Base-by-base conservation (phyloP, 768 basidiomycete species). In the Amanita jacksonii region DNA sequence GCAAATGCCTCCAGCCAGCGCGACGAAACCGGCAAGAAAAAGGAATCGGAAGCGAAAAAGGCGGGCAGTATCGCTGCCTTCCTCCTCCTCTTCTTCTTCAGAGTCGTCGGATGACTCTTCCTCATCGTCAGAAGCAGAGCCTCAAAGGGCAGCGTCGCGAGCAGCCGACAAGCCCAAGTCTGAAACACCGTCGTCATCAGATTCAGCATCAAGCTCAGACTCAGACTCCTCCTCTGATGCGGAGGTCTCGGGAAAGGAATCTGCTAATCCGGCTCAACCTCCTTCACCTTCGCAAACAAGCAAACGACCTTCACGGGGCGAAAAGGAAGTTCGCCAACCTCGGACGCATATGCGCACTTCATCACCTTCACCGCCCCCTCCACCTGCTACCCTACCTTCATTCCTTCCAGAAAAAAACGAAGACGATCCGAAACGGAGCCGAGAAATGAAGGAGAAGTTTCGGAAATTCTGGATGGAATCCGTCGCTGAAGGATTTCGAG, bases 391-490 rank as follows among this genome's bases (percentile, higher is more conserved):
- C 19, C 63, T 84, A 8, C 83, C 82, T 0, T 65, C 82, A 1
- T 84, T 87, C 53, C 54, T 82, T 9, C 66, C 76, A 3, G 49
- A 61, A 13, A n/a, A n/a, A n/a, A 50, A 51, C 13, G 40, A 55
- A 18, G 61, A 66, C 24, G 55, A 61, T 5, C 52, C 57, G 10
- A 59, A 68, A 36, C 60, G 66, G 23, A 81, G 88, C 47, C 63
- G 71, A 34, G 56, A 58, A 6, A 57, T 89, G 55, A 80, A 77
- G 54, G 76, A 76, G 25, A 74, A 69, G 34, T 91, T 91, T 58
- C 67, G 81, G 44, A 80, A 81, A 58, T 90, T 91, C 55, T 91
- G 88, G 88, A 88, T 91, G 86, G 64, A 76, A 2, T 77, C 81
- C 0, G 72, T 90, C 5, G 84, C 79, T 1, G 85, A 89, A 57